Conservation (phyloP, 2,329 filamentous ascomycete genomes). For the Zymoseptoria brevis region DNA sequence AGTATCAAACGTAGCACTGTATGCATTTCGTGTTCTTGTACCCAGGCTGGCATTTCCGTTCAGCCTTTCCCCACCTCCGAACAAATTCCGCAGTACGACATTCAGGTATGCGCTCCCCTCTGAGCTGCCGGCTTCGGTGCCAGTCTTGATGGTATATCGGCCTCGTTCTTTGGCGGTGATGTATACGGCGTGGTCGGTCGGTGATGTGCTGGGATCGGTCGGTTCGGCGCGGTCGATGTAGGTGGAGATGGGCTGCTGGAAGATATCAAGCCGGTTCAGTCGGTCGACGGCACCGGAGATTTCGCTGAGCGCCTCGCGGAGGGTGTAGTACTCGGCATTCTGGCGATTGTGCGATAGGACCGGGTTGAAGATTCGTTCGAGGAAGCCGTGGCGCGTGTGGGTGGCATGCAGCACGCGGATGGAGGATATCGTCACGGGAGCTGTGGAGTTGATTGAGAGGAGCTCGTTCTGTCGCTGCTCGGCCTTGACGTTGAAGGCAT, state of each 20-base stretch:
- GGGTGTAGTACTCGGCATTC: constrained; percentile 52
- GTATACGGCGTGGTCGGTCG: constrained; percentile 73
- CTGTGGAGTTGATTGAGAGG: constrained; percentile 71
- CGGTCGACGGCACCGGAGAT: constrained; percentile 64
- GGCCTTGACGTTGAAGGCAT: constrained; percentile 52
- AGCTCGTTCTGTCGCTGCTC: constrained; percentile 58
- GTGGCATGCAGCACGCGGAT: constrained; percentile 74
- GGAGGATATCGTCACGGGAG: constrained; percentile 80
- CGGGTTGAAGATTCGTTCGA: constrained; percentile 72
- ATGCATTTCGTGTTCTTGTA: constrained; percentile 83
- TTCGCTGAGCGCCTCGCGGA: constrained; percentile 69
- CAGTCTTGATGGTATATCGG: constrained; percentile 80
- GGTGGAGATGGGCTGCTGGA: constrained; percentile 72
- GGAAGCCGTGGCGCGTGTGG: constrained; percentile 75
- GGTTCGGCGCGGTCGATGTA: constrained; percentile 70
- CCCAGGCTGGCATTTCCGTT: constrained; percentile 81
- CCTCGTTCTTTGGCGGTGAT: constrained; percentile 72
- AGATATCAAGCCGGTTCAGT: constrained; percentile 77
- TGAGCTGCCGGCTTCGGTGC: constrained; percentile 86
- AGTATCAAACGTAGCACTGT: constrained; percentile 76
- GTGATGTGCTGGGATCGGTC: constrained; percentile 59
- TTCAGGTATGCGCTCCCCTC: constrained; percentile 92
- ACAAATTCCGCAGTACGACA: constrained; percentile 78
- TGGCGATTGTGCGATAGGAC: constrained; percentile 56
- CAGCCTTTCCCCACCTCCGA: constrained; percentile 86